Conservation (phyloP, 2,329 filamentous ascomycete genomes). For the Fusarium lyarnte region DNA sequence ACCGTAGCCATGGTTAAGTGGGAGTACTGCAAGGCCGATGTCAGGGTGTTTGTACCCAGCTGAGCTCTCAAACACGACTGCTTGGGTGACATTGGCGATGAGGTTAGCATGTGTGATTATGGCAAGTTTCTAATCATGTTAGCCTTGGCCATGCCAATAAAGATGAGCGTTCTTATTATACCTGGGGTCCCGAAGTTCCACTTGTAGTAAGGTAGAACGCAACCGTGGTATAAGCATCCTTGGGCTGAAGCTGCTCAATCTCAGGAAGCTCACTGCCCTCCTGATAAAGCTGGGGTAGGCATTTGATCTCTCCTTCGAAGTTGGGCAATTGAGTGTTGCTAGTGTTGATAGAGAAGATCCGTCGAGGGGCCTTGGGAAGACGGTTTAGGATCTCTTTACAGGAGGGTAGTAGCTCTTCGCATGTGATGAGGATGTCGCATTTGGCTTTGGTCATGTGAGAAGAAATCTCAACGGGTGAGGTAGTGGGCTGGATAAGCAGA, state of each 20-base stretch:
- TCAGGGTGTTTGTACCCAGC: not conserved
- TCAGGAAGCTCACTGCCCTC: not conserved
- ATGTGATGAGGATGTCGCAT: not conserved
- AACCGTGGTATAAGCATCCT: not conserved
- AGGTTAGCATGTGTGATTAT: not conserved
- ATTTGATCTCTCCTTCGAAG: not conserved
- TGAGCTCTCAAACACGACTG: not conserved
- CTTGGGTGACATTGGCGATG: not conserved
- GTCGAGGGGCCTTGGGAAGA: not conserved
- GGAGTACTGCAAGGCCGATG: not conserved
- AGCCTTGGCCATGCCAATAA: fast-evolving
- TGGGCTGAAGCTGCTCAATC: not conserved
- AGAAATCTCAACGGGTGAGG: not conserved
- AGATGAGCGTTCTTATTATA: fast-evolving
- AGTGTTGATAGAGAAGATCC: not conserved
- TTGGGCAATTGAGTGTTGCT: not conserved
- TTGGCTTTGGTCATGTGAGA: not conserved
- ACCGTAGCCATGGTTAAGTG: not conserved
- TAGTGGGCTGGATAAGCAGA: not conserved
- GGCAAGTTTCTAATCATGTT: not conserved
- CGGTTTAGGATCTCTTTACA: not conserved
- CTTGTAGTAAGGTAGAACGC: not conserved
- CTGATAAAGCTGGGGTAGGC: not conserved
- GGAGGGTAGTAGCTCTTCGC: not conserved
- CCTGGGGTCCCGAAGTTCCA: not conserved